Evolutionary conservation across 179 eudicot genomes (phyloP), one percentile per base, ranked within the genome.

Genomic region (Drosera spatulata): DNA sequence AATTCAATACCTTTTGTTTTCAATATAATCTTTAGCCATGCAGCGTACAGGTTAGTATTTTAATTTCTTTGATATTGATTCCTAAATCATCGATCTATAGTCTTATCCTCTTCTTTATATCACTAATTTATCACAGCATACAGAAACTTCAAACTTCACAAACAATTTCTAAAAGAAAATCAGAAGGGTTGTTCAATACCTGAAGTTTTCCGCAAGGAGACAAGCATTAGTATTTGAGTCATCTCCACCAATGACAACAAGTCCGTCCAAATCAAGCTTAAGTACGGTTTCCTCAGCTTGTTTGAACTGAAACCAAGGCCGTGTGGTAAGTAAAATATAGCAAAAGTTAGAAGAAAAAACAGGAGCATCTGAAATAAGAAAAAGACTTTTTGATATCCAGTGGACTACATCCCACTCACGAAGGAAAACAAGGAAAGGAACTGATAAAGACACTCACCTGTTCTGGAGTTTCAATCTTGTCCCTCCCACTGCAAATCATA

Each of bases 201-300:
- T 89, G 66, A 93, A 93, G 75, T 89, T 75, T 65, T 93, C 99
- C 43, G 96, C 99, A 69, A 93, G 90, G 60, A 93, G 95, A 61
- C 99, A 93, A 66, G 99, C 99, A 78, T 93, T 93, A 5, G 99
- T 89, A 66, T 93, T 93, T 50, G 99, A 93, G 69, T 89, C 99
- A 69, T 93, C 99, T 61, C 99, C 99, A 43, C 96, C 99, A 71
- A 93, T 93, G 43, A 93, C 96, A 73, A 93, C 86, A 75, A 93
- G 79, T n/a, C 99, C 99, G 71, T 93, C 99, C 71, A 93, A 79
- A 58, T 89, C 99, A 53, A 93, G 93, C 76, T 82, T 93, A 68
- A 60, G 3, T 52, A 85, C 95, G 41, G 99, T 88, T 68, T 89
- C 96, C 78, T 73, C 82, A 61, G 99, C 99, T 93, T 89, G 96